Conservation (phyloP, 345 rosid genomes). For the Rhodomyrtus tomentosa region DNA sequence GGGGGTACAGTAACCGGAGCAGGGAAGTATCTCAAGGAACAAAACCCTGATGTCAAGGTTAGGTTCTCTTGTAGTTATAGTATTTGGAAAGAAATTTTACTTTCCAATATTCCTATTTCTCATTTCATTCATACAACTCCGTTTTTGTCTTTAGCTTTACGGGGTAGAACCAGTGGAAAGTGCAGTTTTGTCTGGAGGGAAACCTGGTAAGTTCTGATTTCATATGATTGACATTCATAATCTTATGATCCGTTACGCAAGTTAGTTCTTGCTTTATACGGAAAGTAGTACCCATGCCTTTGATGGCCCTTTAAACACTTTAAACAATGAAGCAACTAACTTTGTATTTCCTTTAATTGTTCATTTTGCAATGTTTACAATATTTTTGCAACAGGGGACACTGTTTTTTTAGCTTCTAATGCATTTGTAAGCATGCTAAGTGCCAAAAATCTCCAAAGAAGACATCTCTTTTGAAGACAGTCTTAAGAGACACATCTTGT, state of each 20-base stretch:
- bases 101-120: neutral
- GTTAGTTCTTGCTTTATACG: neutral
- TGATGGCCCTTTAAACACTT: neutral
- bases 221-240: neutral
- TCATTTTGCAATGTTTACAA: neutral
- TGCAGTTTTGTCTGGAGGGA: conserved; percentile 44
- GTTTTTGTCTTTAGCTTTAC: conserved; percentile 22
- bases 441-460: neutral
- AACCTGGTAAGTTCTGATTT: conserved; percentile 25
- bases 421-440: neutral
- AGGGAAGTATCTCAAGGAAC: conserved; percentile 54
- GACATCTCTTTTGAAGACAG: neutral
- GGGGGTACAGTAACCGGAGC: conserved; percentile 62
- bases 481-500: neutral
- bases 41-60: conserved; percentile 59
- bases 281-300: neutral
- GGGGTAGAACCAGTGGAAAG: conserved; percentile 55
- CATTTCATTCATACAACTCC: neutral
- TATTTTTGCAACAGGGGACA: neutral
- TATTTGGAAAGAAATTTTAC: neutral
- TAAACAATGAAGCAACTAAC: neutral
- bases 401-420: neutral
- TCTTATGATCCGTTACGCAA: neutral
- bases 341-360: neutral
- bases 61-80: neutral